Percentiles rank a stretch among this genome's conserved stretches.
phyloP scores from a whole-genome alignment of 768 basidiomycete genomes.

The Strobilomyces echinocephalus region DNA sequence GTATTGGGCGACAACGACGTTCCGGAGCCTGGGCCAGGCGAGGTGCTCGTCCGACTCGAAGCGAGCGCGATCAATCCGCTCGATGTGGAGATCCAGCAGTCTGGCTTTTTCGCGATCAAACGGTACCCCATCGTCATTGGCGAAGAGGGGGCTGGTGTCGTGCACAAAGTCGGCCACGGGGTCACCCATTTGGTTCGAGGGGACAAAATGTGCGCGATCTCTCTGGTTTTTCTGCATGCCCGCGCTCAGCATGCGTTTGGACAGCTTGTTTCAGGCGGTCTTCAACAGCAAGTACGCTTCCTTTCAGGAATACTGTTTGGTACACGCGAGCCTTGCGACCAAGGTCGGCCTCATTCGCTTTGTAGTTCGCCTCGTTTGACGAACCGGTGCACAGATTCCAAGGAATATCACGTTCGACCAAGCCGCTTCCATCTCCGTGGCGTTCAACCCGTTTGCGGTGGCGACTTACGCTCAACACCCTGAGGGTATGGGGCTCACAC shows the following conservation, averaged over 20 bases:
- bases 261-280: slow-evolving; percentile 5
- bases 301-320: slow-evolving; percentile 24
- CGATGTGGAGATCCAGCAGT: slow-evolving; percentile 22
- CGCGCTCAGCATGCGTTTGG: neutral
- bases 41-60: slow-evolving; percentile 39
- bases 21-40: slow-evolving; percentile 35
- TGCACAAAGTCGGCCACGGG: slow-evolving; percentile 32
- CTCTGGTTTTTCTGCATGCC: neutral
- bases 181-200: slow-evolving; percentile 33
- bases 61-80: slow-evolving; percentile 42
- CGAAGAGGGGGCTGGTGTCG: slow-evolving; percentile 34
- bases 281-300: slow-evolving; percentile 7
- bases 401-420: slow-evolving; percentile 32
- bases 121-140: slow-evolving; percentile 35
- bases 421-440: slow-evolving; percentile 34
- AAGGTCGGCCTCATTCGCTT: slow-evolving; percentile 2
- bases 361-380: neutral
- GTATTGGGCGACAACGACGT: slow-evolving; percentile 13
- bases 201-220: slow-evolving; percentile 21
- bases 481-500: slow-evolving; percentile 22
- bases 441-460: slow-evolving; percentile 29
- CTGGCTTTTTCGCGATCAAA: slow-evolving; percentile 16
- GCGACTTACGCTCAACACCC: slow-evolving; percentile 30
- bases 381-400: slow-evolving; percentile 25
- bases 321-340: slow-evolving; percentile 8